A percentile compares a stretch with the other conserved stretches of the same genome.
Evolutionary conservation across 169 alveolate genomes (phyloP).

Genomic region (Cystoisospora suis): DNA sequence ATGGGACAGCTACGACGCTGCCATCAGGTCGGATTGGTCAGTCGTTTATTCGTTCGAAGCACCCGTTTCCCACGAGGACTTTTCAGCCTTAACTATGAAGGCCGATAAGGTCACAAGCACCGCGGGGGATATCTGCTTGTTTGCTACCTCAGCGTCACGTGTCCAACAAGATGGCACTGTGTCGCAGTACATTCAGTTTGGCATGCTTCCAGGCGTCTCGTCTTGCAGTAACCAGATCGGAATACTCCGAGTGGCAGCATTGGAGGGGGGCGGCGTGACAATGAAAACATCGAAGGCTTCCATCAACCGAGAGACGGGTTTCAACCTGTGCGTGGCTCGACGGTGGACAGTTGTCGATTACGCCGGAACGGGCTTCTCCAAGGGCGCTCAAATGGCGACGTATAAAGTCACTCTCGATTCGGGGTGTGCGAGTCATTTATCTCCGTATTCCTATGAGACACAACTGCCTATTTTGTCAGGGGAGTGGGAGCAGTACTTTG

Average conservation of each 20-base stretch:
- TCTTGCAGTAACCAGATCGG: background rate
- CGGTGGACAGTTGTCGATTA: background rate
- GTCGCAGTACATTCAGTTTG: background rate
- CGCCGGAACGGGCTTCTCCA: background rate
- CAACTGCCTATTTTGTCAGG: background rate
- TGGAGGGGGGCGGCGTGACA: background rate
- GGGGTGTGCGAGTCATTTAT: background rate
- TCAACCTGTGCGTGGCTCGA: constrained; percentile 22
- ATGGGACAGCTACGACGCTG: background rate
- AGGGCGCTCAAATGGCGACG: background rate
- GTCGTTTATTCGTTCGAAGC: background rate
- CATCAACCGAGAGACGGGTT: background rate
- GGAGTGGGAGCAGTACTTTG: constrained; percentile 26
- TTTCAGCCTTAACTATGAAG: background rate
- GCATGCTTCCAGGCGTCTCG: background rate
- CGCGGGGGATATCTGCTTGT: background rate
- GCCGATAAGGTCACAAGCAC: background rate
- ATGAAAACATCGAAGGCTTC: background rate
- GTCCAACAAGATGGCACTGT: background rate
- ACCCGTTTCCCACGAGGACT: background rate
- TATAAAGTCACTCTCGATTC: background rate
- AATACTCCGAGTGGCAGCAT: background rate
- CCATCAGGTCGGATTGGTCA: background rate
- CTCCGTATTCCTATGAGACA: background rate
- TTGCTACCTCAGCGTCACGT: background rate